Base-by-base conservation (phyloP, 768 basidiomycete genomes). In the Amanita pseudoporphyria region DNA sequence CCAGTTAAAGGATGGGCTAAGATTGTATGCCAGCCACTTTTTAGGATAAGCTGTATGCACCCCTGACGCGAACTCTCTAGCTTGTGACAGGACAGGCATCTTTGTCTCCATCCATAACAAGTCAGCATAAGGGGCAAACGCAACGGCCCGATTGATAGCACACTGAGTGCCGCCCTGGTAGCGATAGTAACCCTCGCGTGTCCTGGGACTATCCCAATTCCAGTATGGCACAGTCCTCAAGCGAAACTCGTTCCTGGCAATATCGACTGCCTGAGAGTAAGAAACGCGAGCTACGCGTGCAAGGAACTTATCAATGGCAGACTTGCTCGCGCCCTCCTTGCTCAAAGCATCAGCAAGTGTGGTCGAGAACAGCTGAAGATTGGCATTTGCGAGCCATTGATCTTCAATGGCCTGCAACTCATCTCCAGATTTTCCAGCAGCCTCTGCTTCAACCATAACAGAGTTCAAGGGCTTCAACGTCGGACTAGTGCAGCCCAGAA, bases 91-190 rank as follows among this genome's bases (percentile, higher is more conserved):
- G 64, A 97, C 94, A 12, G 96, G 96, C 57, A 79, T 85, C 73
- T 92, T 91, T 40, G 96, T 99, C 74, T 94, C 91, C 92, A 94
- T 94, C 90, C 91, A 93, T 57, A 94, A 60, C 48, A 89, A 67
- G 65, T 94, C 92, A 45, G 91, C 87, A 65, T 94, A 93, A 3
- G 94, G 95, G 24, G 92, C 92, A 60, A 90, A 97, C 22, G 91
- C 92, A 52, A 93, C 73, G 14, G 87, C 87, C 52, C 95, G 89
- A 67, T 88, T 84, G 60, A 98, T 77, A 9, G 93, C 93, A 61
- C 92, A 94, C 62, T 89, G 82, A 4, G 94, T 98, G 6, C 95
- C 95, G 53, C 95, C 94, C 66, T 94, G 89, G 74, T 95, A 97
- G 55, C 95, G 82, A 74, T 93, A 98, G 73, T 80, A 98, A 36